Base-by-base conservation (phyloP, 192 early-diverging fungal genomes). In the Coemansia brasiliensis region DNA sequence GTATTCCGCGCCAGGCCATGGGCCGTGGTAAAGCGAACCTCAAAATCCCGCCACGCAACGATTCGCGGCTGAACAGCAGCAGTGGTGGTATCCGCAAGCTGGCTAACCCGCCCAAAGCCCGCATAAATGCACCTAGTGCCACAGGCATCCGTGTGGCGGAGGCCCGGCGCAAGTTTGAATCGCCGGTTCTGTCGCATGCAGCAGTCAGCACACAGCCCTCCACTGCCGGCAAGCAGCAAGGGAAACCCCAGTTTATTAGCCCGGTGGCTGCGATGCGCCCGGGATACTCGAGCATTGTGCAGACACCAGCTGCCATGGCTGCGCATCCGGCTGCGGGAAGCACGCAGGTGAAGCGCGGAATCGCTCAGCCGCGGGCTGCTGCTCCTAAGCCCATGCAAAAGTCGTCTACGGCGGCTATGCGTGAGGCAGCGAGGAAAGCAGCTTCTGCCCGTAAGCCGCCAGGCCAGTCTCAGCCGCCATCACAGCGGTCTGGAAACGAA, bases 201-300 rank as follows among this genome's bases (percentile, higher is more conserved):
- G 3, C 35, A 39, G 41, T 26, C 39, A 37, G 20, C 38, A 20
- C n/a, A 35, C 44, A 16, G 35, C 16, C 20, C 6, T 11, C 46
- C 7, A n/a, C 15, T n/a, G 49, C 29, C 15, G 17, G 16, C 2
- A 26, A 38, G 24, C 60, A n/a, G 57, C 51, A 42, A 9, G 22
- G 21, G 45, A 10, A 25, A 24, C 45, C 22, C 9, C 45, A 51
- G 55, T 67, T 67, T 51, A 35, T 48, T n/a, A 67, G 52, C 39
- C 68, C 74, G 2, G 74, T 78, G 24, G 68, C 53, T 6, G 64
- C 74, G 5, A 78, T 78, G 74, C 74, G 74, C 0, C 68, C 74
- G 0, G 74, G 74, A 1, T 65, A 69, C 29, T 43, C 74, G n/a
- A 69, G 63, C 49, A 58, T 66, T 15, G 60, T 56, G 16, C 38